phyloP scores from a whole-genome alignment of 225 moss, liverwort and hornwort species.

The Asterella californica region DNA sequence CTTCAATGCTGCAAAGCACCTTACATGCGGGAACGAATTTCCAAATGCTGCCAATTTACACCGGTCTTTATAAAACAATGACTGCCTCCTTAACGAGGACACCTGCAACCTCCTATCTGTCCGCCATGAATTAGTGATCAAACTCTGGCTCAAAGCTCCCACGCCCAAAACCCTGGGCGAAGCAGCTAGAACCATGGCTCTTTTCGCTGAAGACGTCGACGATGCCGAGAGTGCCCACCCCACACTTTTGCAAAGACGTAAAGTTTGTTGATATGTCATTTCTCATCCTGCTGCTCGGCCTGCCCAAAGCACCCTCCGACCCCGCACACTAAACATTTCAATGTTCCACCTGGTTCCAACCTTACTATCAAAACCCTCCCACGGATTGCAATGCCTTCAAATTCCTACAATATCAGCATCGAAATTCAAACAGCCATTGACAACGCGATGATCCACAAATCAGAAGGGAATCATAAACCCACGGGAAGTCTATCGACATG shows the following conservation, averaged over 20 bases:
- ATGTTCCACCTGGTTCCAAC: not conserved
- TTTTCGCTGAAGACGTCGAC: not conserved
- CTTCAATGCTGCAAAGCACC: slow-evolving; percentile 27
- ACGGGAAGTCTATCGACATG: too few species aligned
- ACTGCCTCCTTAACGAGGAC: slow-evolving; percentile 5
- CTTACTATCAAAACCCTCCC: not conserved
- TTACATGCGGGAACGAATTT: slow-evolving; percentile 10
- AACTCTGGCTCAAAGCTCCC: not conserved
- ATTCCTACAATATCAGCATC: too few species aligned
- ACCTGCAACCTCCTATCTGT: slow-evolving; percentile 20
- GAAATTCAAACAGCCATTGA: too few species aligned
- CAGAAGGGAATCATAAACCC: too few species aligned
- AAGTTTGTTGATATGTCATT: slow-evolving; percentile 30
- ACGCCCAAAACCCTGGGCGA: slow-evolving; percentile 19
- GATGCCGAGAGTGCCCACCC: slow-evolving; percentile 23
- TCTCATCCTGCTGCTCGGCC: slow-evolving; percentile 26
- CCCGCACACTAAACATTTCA: not conserved
- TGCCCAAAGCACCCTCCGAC: not conserved
- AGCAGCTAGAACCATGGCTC: slow-evolving; percentile 29
- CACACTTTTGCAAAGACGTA: slow-evolving; percentile 17
- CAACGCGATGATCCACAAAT: too few species aligned
- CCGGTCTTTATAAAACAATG: not conserved
- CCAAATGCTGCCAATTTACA: slow-evolving; percentile 13
- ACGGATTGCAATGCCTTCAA: not conserved
- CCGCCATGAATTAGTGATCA: slow-evolving; percentile 9